Percentiles rank a stretch among this genome's conserved stretches.
Evolutionary conservation across 352 stramenopile genomes (phyloP).

Genomic region (Globisporangium echinulatum): DNA sequence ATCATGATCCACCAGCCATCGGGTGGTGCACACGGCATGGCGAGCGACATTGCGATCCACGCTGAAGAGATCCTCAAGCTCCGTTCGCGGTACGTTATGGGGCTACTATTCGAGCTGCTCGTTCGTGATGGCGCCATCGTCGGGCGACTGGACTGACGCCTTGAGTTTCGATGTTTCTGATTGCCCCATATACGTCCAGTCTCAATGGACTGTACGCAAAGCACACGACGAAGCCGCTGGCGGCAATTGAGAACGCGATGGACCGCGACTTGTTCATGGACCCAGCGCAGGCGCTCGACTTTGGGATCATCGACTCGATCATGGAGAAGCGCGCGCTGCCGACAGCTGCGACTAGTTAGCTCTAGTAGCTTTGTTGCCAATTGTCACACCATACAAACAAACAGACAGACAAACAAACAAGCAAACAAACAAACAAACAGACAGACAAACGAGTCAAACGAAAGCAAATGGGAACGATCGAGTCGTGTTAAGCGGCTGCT

Average conservation of each 20-base stretch:
- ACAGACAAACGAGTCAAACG: background rate
- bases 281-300: slow-evolving; percentile 57
- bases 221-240: slow-evolving; percentile 72
- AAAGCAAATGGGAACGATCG: background rate
- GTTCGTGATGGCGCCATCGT: too few species aligned
- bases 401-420: background rate
- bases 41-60: slow-evolving; percentile 98
- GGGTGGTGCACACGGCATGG: slow-evolving; percentile 95
- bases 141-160: background rate
- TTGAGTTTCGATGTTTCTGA: too few species aligned
- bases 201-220: slow-evolving; percentile 68
- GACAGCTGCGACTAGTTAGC: background rate
- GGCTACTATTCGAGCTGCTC: slow-evolving; percentile 11
- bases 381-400: too few species aligned
- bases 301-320: slow-evolving; percentile 82
- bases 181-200: slow-evolving; percentile 15
- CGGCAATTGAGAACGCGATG: slow-evolving; percentile 81
- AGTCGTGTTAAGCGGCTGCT: too few species aligned
- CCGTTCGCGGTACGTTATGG: slow-evolving; percentile 36
- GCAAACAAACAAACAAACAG: background rate
- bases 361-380: too few species aligned
- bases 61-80: slow-evolving; percentile 97
- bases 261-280: slow-evolving; percentile 87
- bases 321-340: slow-evolving; percentile 47
- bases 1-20: slow-evolving; percentile 98